A percentile compares a stretch with the other conserved stretches of the same genome.
Conservation (phyloP, 75 land plant genomes). For the Ceratopteris richardii region DNA sequence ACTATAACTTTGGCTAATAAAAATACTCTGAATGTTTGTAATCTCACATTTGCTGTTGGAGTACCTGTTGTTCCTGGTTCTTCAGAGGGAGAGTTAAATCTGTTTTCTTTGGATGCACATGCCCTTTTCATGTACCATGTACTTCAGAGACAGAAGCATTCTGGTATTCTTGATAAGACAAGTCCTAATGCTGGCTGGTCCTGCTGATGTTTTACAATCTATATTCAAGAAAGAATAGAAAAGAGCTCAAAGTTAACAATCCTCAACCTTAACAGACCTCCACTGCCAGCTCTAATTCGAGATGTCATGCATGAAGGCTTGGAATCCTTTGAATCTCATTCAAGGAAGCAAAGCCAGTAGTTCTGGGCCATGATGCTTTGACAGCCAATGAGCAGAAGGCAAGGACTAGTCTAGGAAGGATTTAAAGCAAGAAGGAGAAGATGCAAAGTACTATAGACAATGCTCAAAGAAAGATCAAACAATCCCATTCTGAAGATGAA, state of each 20-base stretch:
- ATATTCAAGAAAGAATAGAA: constrained; percentile 82
- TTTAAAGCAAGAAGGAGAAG: not conserved
- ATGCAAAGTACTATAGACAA: constrained; percentile 12
- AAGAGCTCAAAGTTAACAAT: constrained; percentile 88
- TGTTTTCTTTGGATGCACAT: constrained; percentile 81
- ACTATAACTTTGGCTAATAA: constrained; percentile 82
- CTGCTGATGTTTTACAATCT: constrained; percentile 95
- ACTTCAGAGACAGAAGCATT: constrained; percentile 81
- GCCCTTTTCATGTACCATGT: constrained; percentile 86
- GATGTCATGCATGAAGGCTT: constrained; percentile 65
- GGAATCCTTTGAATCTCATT: constrained; percentile 57
- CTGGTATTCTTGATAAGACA: constrained; percentile 88
- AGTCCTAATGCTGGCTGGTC: constrained; percentile 94
- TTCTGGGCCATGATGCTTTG: constrained; percentile 76
- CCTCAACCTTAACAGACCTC: constrained; percentile 63
- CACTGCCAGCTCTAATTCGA: constrained; percentile 54
- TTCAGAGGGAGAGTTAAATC: constrained; percentile 91
- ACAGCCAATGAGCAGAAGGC: constrained; percentile 8
- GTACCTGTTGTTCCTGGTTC: constrained; percentile 92
- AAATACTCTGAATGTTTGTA: constrained; percentile 94
- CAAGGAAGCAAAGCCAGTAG: constrained; percentile 51
- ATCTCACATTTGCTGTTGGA: constrained; percentile 58
- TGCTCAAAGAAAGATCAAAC: constrained; percentile 1
- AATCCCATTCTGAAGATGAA: constrained; percentile 12
- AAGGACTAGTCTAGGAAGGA: not conserved